phyloP scores from a whole-genome alignment of 1,284 basidiomycete species.

The Marasmius tenuissimus region DNA sequence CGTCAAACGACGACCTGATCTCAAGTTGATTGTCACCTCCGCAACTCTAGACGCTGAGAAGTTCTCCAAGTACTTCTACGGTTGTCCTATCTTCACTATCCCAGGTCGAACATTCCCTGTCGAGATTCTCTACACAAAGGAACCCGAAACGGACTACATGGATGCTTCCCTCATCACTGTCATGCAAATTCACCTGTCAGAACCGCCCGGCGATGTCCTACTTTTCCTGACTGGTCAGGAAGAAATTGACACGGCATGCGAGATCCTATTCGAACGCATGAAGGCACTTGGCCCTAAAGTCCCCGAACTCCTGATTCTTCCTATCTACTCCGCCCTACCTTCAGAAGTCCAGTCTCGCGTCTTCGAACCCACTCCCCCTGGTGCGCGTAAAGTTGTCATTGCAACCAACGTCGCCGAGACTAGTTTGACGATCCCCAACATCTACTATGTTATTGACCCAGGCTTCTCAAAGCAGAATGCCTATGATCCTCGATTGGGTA shows the following conservation, averaged over 20 bases:
- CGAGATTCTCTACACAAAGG: conserved; percentile 96
- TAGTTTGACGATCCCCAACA: conserved; percentile 95
- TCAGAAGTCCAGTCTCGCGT: conserved; percentile 98
- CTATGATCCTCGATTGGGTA: conserved; percentile 95
- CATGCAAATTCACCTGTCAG: conserved; percentile 99
- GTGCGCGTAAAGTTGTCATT: conserved; percentile 95
- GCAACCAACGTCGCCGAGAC: conserved; percentile 99
- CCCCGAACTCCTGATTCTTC: conserved; percentile 94
- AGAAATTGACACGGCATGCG: conserved; percentile 97
- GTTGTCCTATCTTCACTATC: conserved; percentile 99
- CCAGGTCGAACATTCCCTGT: conserved; percentile 99
- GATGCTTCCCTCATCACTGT: conserved; percentile 98
- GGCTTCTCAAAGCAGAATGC: conserved; percentile 99
- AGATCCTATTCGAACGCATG: conserved; percentile 98
- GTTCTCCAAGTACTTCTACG: conserved; percentile 98
- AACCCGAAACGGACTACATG: conserved; percentile 97
- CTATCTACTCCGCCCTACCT: conserved; percentile 96
- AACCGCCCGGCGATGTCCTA: conserved; percentile 94
- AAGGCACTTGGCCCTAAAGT: conserved; percentile 97
- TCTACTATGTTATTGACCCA: conserved; percentile 99
- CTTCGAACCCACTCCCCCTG: conserved; percentile 96
- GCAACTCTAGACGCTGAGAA: conserved; percentile 99
- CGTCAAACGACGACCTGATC: conserved; percentile 89
- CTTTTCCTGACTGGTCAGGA: conserved; percentile 99
- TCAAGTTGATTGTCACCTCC: conserved; percentile 98